Conservation (phyloP, 2,329 filamentous ascomycete genomes). For the Aspergillus quadricinctus region DNA sequence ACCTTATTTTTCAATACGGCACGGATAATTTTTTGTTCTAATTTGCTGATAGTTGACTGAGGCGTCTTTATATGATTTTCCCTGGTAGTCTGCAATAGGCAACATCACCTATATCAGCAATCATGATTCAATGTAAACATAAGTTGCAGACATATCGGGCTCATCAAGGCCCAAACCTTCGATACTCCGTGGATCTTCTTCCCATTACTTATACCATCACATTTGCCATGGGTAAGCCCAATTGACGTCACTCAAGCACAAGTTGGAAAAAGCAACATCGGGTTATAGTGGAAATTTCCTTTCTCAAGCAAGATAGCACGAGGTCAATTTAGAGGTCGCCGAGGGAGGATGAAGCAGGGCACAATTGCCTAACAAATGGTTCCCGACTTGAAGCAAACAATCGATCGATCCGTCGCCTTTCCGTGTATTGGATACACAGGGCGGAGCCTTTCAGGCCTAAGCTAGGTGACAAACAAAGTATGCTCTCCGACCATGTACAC, state of each 20-base stretch:
- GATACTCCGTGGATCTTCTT: neutral
- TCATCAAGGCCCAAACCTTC: neutral
- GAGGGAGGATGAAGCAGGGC: neutral
- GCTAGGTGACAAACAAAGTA: constrained; percentile 47
- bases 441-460: constrained; percentile 12
- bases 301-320: neutral
- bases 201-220: neutral
- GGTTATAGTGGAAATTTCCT: neutral
- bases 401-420: neutral
- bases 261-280: neutral
- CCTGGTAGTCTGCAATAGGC: neutral
- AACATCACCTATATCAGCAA: neutral
- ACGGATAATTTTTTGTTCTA: neutral
- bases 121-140: neutral
- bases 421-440: neutral
- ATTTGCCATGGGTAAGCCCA: neutral
- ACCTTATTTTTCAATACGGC: neutral
- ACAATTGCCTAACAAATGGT: neutral
- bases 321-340: neutral
- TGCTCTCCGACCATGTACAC: constrained; percentile 54
- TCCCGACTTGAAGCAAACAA: neutral
- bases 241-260: neutral
- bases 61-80: neutral
- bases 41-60: neutral
- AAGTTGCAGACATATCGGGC: too few relatives aligned